Conservation (phyloP, 805 yeast genomes). For the Starmerella bombi region DNA sequence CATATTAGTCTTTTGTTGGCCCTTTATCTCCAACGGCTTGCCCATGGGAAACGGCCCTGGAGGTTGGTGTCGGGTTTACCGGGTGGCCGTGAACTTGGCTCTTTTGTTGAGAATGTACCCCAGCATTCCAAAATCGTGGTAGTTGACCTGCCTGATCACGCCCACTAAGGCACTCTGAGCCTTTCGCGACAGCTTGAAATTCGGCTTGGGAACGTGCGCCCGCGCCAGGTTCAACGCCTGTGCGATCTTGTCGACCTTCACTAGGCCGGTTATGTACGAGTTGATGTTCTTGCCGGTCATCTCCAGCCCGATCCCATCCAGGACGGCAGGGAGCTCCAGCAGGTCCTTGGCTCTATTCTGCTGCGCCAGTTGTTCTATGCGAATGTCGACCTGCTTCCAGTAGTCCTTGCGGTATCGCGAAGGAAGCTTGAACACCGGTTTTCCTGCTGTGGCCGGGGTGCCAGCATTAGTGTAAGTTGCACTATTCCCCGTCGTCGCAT, state of each 20-base stretch:
- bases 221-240: conserved; percentile 6
- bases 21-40: no score
- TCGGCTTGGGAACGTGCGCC: no score
- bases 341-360: neutral
- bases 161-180: neutral
- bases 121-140: conserved; percentile 3
- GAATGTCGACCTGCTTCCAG: conserved; percentile 6
- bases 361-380: conserved; percentile 7
- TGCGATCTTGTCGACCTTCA: neutral
- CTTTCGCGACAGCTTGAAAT: neutral
- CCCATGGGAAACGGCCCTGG: no score
- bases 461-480: neutral
- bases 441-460: neutral
- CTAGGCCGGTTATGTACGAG: conserved; percentile 4
- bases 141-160: neutral
- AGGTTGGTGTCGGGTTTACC: no score
- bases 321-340: conserved; percentile 7
- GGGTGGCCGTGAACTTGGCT: no score
- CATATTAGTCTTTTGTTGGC: no score
- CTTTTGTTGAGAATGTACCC: neutral
- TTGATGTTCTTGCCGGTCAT: conserved; percentile 5
- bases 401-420: conserved; percentile 12
- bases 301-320: conserved; percentile 7
- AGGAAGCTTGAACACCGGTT: conserved; percentile 11
- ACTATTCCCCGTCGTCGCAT: no score